phyloP scores from a whole-genome alignment of 306 rosid species.

The Castanea mollissima region DNA sequence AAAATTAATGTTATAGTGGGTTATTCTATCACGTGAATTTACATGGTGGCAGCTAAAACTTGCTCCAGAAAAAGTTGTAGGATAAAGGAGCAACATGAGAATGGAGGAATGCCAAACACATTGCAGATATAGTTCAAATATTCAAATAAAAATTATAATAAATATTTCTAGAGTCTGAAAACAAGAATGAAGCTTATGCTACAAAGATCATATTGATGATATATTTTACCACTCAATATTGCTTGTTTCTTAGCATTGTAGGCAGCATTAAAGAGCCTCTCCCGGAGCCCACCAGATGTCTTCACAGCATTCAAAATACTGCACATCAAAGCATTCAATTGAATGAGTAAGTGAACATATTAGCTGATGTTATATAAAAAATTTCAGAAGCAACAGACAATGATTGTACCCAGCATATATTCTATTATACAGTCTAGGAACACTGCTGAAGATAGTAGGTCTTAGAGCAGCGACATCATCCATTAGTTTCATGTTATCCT shows the following conservation, averaged over 20 bases:
- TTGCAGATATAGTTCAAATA: neutral
- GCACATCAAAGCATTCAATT: constrained; percentile 29
- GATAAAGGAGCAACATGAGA: neutral
- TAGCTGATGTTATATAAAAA: constrained; percentile 12
- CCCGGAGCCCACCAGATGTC: constrained; percentile 84
- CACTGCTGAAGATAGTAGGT: constrained; percentile 94
- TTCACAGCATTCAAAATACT: constrained; percentile 82
- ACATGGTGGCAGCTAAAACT: neutral
- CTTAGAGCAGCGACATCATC: constrained; percentile 85
- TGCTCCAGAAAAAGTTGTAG: neutral
- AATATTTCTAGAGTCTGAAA: neutral
- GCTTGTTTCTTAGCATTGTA: constrained; percentile 93
- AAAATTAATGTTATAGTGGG: neutral
- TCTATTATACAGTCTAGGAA: constrained; percentile 96
- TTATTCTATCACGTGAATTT: neutral
- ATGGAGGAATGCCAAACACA: neutral
- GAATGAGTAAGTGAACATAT: constrained; percentile 27
- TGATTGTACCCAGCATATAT: constrained; percentile 84
- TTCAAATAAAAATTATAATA: too few species aligned
- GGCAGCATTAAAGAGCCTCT: constrained; percentile 87
- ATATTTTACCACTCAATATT: constrained; percentile 66
- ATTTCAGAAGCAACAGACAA: constrained; percentile 7
- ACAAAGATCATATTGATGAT: neutral
- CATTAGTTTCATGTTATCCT: constrained; percentile 94
- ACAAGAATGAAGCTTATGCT: constrained; percentile 1